Conservation (phyloP, 768 basidiomycete genomes). For the Royoungia palumana region DNA sequence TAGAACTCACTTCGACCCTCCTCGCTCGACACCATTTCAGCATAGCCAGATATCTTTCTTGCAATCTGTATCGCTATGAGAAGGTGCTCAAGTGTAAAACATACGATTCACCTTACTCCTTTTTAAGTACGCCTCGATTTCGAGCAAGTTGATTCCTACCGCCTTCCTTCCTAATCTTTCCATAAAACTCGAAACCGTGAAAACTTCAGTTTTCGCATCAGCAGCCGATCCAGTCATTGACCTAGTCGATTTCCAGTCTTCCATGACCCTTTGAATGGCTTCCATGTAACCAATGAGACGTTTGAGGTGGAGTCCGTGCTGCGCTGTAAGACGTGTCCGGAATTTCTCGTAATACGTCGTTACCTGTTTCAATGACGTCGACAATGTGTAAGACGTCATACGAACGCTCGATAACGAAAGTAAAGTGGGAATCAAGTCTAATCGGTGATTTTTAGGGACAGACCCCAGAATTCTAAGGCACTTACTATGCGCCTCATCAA, state of each 20-base stretch:
- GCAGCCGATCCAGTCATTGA: slow-evolving; percentile 9
- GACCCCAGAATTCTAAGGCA: slow-evolving; percentile 7
- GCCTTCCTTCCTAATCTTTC: slow-evolving; percentile 62
- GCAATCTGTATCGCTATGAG: slow-evolving; percentile 45
- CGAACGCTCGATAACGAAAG: slow-evolving; percentile 78
- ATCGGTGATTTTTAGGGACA: slow-evolving; percentile 4
- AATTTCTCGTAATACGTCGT: slow-evolving; percentile 75
- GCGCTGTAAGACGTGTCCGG: slow-evolving; percentile 65
- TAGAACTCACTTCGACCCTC: slow-evolving; percentile 27
- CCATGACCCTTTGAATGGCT: slow-evolving; percentile 57
- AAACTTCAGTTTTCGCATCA: slow-evolving; percentile 49
- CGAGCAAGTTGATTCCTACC: slow-evolving; percentile 77
- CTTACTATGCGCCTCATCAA: slow-evolving; percentile 97
- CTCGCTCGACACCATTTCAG: slow-evolving; percentile 54
- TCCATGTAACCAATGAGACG: slow-evolving; percentile 73
- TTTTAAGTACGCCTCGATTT: slow-evolving; percentile 77
- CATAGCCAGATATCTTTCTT: slow-evolving; percentile 82
- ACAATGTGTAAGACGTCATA: slow-evolving; percentile 55
- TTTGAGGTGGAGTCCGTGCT: slow-evolving; percentile 75
- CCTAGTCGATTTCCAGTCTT: slow-evolving; percentile 45
- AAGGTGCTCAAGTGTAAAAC: neutral
- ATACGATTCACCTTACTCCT: slow-evolving; percentile 75
- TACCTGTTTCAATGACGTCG: slow-evolving; percentile 69
- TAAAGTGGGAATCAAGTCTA: slow-evolving; percentile 87
- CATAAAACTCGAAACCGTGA: slow-evolving; percentile 66